Evolutionary conservation across 1,284 basidiomycete genomes (phyloP), one percentile per base, ranked within the genome.

Genomic region (Tetrapyrgos nigripes): DNA sequence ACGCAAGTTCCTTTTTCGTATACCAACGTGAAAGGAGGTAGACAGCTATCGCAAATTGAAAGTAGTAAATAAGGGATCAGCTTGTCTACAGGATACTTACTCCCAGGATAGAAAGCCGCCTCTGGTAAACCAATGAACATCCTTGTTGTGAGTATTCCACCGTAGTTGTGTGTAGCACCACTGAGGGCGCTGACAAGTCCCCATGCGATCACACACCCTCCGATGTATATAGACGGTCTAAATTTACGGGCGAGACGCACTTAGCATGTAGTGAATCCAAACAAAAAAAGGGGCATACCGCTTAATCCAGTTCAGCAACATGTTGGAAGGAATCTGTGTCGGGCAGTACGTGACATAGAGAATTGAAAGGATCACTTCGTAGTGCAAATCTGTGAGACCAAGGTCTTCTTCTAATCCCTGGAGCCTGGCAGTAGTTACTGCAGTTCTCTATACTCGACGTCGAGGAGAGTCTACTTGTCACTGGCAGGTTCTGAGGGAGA

Each of bases 11-110:
- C 77, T 83, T 86, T 59, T 83, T 83, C 1, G 86, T 88, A 62
- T 88, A 88, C 86, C 85, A 88, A 50, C 85, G 73, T 17, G 86
- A 87, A 13, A 88, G 72, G 21, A 88, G 75, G 65, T 85, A 88
- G 4, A 85, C 79, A 1, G 83, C 79, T 65, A 9, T 9, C 19
- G 13, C 8, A 13, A 6, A 9, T 11, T 47, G 17, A 26, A n/a
- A 27, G 19, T 14, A 24, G 17, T 19, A 2, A 33, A 24, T 52
- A 3, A n/a, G n/a, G 23, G 14, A 19, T 21, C 19, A 17, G n/a
- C 27, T 19, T 3, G 13, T 8, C 23, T 28, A 9, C 19, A 43
- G 31, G 28, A 48, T 40, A 49, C 53, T 23, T 57, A 65, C 64
- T 53, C 19, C 86, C 86, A 17, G 86, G 86, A 66, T 86, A 88